Evolutionary conservation across 1,139 yeast genomes (phyloP).

Genomic region (Debaryomyces fabryi): DNA sequence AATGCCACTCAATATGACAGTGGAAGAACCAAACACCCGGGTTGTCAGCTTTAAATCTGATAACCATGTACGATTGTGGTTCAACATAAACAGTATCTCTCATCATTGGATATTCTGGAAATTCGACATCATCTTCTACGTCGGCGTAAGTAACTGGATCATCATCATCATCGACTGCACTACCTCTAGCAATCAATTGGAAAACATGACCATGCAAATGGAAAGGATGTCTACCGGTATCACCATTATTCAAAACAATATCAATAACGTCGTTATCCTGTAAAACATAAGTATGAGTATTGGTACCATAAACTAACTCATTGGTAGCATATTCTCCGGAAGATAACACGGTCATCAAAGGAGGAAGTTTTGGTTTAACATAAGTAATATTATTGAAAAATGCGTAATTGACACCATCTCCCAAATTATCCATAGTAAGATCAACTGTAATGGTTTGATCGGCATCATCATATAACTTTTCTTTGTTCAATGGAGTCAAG

Average conservation of each 20-base stretch:
- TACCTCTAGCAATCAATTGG: constrained; percentile 69
- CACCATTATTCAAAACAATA: constrained; percentile 69
- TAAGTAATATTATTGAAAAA: constrained; percentile 71
- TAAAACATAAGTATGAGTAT: constrained; percentile 63
- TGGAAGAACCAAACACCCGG: constrained; percentile 96
- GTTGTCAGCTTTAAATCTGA: constrained; percentile 74
- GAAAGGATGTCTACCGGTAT: constrained; percentile 92
- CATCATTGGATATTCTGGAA: constrained; percentile 62
- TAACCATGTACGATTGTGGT: constrained; percentile 65
- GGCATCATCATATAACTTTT: constrained; percentile 53
- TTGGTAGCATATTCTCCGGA: constrained; percentile 50
- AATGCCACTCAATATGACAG: constrained; percentile 94
- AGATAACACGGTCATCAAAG: constrained; percentile 59
- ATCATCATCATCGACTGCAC: constrained; percentile 51
- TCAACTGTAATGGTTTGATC: constrained; percentile 62
- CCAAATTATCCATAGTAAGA: constrained; percentile 67
- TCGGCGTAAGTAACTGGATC: constrained; percentile 53
- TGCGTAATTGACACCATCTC: constrained; percentile 75
- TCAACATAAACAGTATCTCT: constrained; percentile 70
- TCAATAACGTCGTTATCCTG: constrained; percentile 68
- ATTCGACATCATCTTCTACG: constrained; percentile 46
- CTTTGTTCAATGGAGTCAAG: constrained; percentile 48
- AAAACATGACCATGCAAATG: constrained; percentile 87
- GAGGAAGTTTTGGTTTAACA: constrained; percentile 66
- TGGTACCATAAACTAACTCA: constrained; percentile 63